These are phyloP conservation scores for Candida jianshihensis DNA, from an alignment of 805 yeast species.

Conservation along the genomic window DNA sequence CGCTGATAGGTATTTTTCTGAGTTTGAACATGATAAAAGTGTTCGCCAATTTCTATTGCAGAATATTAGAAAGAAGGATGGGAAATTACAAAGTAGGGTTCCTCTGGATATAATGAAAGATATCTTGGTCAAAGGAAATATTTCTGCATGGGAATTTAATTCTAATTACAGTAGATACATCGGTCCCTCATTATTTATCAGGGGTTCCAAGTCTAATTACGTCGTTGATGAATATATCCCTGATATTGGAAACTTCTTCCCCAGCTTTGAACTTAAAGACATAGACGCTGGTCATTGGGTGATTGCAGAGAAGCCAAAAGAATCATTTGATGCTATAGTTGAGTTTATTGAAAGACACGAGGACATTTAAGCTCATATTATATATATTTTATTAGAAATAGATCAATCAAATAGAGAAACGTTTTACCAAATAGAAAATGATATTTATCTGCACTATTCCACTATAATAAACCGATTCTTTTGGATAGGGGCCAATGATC, in stretches of 20 bases:
- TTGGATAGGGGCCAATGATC: too few species aligned
- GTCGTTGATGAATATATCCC: conserved; percentile 79
- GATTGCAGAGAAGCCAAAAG: conserved; percentile 77
- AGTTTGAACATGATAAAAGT: conserved; percentile 51
- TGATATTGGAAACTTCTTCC: conserved; percentile 70
- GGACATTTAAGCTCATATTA: conserved; percentile 20
- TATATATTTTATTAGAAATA: too few species aligned
- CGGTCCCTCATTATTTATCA: conserved; percentile 69
- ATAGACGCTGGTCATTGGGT: conserved; percentile 91
- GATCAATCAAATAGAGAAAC: too few species aligned
- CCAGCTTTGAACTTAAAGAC: conserved; percentile 65
- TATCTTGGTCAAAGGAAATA: conserved; percentile 53
- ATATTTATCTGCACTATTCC: too few species aligned
- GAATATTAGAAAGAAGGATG: conserved; percentile 41
- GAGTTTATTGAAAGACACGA: conserved; percentile 52
- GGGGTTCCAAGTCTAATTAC: conserved; percentile 72
- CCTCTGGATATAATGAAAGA: conserved; percentile 69
- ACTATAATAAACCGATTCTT: too few species aligned
- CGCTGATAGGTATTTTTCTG: conserved; percentile 55
- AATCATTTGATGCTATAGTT: conserved; percentile 54
- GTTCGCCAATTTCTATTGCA: conserved; percentile 76
- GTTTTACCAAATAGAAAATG: too few species aligned
- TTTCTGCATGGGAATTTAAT: conserved; percentile 75
- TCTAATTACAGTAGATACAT: conserved; percentile 46
- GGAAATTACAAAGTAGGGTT: conserved; percentile 33